phyloP scores from a whole-genome alignment of 2,329 filamentous ascomycete species.

The Exserohilum turcica region DNA sequence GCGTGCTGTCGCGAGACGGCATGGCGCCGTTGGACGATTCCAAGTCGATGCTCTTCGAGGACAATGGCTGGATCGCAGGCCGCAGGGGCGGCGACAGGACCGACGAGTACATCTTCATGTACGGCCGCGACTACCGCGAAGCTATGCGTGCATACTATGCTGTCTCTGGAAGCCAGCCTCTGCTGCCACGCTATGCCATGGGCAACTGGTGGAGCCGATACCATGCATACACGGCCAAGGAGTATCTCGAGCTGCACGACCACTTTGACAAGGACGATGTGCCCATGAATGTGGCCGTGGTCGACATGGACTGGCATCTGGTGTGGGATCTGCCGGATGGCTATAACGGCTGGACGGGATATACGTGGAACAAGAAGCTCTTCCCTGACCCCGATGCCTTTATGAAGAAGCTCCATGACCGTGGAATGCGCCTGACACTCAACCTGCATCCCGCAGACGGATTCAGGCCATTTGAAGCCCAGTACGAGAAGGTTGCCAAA shows the following conservation, averaged over 20 bases:
- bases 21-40: constrained; percentile 62
- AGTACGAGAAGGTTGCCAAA: constrained; percentile 61
- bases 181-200: constrained; percentile 62
- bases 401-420: constrained; percentile 56
- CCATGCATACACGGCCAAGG: constrained; percentile 60
- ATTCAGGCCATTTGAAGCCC: constrained; percentile 61
- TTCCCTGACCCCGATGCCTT: constrained; percentile 60
- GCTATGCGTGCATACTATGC: constrained; percentile 62
- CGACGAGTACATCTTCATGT: constrained; percentile 66
- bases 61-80: constrained; percentile 58
- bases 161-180: constrained; percentile 61
- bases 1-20: constrained; percentile 58
- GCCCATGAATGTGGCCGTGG: constrained; percentile 63
- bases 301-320: constrained; percentile 72
- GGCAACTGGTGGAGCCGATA: constrained; percentile 72
- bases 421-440: constrained; percentile 60
- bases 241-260: constrained; percentile 64
- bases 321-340: constrained; percentile 49
- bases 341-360: constrained; percentile 63
- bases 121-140: constrained; percentile 61
- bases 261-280: constrained; percentile 58
- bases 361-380: constrained; percentile 65
- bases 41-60: constrained; percentile 62
- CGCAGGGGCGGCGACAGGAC: constrained; percentile 55
- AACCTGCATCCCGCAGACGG: constrained; percentile 69